phyloP scores from a whole-genome alignment of 306 rosid genomes.

The Geum urbanum region DNA sequence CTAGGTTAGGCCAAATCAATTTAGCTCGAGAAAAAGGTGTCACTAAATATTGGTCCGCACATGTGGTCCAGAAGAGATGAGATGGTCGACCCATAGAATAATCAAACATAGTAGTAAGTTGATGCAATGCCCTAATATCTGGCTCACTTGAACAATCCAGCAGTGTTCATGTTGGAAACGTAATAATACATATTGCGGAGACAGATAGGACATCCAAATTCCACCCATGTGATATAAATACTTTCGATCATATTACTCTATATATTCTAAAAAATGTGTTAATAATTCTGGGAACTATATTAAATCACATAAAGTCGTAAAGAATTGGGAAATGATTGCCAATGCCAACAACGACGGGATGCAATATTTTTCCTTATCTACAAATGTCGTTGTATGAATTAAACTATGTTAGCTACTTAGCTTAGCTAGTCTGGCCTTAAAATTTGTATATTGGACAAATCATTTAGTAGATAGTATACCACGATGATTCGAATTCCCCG shows the following conservation, averaged over 20 bases:
- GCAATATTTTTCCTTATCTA: conserved; percentile 9
- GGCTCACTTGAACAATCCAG: background rate
- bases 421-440: background rate
- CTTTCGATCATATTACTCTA: background rate
- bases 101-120: background rate
- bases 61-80: background rate
- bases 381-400: background rate
- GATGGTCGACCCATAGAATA: background rate
- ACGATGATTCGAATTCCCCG: background rate
- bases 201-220: background rate
- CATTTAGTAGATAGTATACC: background rate
- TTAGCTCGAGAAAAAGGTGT: background rate
- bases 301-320: background rate
- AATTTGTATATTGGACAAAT: background rate
- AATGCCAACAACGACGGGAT: background rate
- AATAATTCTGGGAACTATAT: background rate
- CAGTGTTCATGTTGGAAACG: background rate
- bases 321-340: conserved; percentile 6
- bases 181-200: background rate
- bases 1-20: background rate
- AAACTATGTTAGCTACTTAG: background rate
- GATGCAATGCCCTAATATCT: background rate
- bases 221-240: background rate
- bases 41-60: background rate
- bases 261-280: too few species aligned